These are phyloP conservation scores for Colletotrichum sp. DNA, from an alignment of 2,329 filamentous ascomycete species.

Conservation along the genomic window DNA sequence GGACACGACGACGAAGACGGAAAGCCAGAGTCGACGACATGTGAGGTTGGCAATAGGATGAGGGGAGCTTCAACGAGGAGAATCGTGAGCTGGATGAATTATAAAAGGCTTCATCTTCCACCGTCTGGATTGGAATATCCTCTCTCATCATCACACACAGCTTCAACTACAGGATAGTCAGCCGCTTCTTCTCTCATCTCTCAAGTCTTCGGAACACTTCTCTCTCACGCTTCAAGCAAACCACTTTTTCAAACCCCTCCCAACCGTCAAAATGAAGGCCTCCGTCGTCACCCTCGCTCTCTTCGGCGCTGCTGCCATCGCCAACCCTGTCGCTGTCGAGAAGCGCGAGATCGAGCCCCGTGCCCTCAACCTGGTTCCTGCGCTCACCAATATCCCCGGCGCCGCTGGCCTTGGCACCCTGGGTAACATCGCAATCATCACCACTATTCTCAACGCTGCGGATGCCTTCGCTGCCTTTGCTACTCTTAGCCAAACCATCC, in stretches of 20 bases:
- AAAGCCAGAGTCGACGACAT: background rate
- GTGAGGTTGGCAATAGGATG: background rate
- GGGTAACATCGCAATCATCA: background rate
- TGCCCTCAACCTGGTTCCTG: background rate
- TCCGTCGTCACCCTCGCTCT: conserved; percentile 8
- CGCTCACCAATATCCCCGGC: background rate
- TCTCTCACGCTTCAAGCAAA: background rate
- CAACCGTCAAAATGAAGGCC: conserved; percentile 19
- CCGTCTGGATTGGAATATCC: background rate
- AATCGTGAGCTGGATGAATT: background rate
- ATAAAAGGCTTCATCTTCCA: conserved; percentile 10
- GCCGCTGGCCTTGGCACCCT: background rate
- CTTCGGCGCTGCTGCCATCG: background rate
- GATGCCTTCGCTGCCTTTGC: background rate
- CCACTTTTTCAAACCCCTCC: background rate
- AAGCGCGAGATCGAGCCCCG: background rate
- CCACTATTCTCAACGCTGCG: background rate
- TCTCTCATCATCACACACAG: conserved; percentile 6
- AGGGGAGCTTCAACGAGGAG: background rate
- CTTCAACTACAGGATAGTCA: conserved; percentile 17
- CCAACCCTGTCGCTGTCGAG: conserved; percentile 10
- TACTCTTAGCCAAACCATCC: background rate
- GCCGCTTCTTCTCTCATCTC: conserved; percentile 5
- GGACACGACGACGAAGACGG: conserved; percentile 2
- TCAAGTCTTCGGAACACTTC: background rate